These are phyloP conservation scores for Phylloporus sp. DNA, from an alignment of 768 basidiomycete genomes.

Conservation along the genomic window DNA sequence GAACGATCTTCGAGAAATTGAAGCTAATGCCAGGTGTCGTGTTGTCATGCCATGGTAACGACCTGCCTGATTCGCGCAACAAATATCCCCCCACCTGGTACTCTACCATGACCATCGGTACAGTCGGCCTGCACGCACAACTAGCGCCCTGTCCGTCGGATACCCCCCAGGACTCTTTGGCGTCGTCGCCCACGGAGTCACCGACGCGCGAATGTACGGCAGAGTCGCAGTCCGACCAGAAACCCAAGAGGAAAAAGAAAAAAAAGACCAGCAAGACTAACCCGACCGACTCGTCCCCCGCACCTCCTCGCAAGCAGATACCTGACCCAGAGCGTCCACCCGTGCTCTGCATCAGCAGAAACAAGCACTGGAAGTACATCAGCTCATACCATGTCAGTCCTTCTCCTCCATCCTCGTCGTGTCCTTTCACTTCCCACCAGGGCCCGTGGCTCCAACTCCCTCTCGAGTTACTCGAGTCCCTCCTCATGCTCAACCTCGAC, in stretches of 20 bases:
- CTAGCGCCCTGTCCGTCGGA: too few species aligned
- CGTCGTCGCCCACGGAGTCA: neutral
- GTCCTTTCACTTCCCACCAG: constrained; percentile 35
- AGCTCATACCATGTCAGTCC: constrained; percentile 81
- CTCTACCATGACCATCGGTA: constrained; percentile 5
- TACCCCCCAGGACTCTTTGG: neutral
- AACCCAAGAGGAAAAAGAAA: constrained; percentile 65
- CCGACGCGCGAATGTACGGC: constrained; percentile 17
- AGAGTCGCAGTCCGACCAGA: constrained; percentile 36
- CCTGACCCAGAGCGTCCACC: constrained; percentile 50
- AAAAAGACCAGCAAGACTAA: constrained; percentile 47
- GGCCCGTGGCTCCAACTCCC: constrained; percentile 92
- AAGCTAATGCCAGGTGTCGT: constrained; percentile 2
- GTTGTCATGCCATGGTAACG: constrained; percentile 10
- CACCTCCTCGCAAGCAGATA: constrained; percentile 21
- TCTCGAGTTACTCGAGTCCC: constrained; percentile 77
- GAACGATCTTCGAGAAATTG: too few species aligned
- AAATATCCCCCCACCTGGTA: too few species aligned
- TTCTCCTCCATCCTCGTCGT: neutral
- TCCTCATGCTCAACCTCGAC: constrained; percentile 74
- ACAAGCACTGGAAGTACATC: constrained; percentile 94
- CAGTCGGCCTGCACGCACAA: neutral
- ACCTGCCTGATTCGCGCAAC: constrained; percentile 9
- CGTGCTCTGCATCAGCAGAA: constrained; percentile 82
- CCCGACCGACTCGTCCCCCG: neutral